Conservation (phyloP, 495 filamentous ascomycete genomes). For the Evansstolkia leycettana region DNA sequence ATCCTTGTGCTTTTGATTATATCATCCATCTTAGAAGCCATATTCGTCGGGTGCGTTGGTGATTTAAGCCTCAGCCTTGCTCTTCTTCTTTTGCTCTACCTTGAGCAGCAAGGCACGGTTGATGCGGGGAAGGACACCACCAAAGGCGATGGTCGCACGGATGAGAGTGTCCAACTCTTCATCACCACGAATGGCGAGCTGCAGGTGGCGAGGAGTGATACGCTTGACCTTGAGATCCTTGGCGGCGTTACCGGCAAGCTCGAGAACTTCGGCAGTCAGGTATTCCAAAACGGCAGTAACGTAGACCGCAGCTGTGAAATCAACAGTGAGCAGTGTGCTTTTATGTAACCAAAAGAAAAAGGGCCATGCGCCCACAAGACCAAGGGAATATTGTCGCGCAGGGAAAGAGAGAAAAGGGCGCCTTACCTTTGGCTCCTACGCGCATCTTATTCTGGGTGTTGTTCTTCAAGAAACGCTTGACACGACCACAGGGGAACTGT, state of each 20-base stretch:
- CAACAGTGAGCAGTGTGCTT: conserved; percentile 8
- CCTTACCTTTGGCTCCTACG: conserved; percentile 80
- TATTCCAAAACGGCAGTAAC: conserved; percentile 98
- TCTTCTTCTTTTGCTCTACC: conserved; percentile 99
- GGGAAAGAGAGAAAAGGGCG: conserved; percentile 1
- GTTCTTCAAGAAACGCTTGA: conserved; percentile 98
- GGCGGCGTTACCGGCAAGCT: conserved; percentile 94
- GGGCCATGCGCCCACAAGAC: no score
- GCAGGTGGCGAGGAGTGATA: conserved; percentile 95
- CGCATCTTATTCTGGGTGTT: conserved; percentile 99
- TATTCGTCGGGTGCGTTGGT: conserved; percentile 16
- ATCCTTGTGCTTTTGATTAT: background rate
- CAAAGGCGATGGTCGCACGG: conserved; percentile 94
- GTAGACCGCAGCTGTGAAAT: conserved; percentile 69
- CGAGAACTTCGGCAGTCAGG: conserved; percentile 94
- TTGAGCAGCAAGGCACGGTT: conserved; percentile 94
- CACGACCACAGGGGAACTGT: conserved; percentile 97
- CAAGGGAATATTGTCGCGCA: no score
- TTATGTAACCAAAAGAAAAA: no score
- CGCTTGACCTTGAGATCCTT: conserved; percentile 99
- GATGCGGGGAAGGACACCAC: conserved; percentile 97
- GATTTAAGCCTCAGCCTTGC: conserved; percentile 43
- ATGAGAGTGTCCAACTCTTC: conserved; percentile 97
- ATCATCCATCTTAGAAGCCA: conserved; percentile 10
- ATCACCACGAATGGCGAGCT: conserved; percentile 96